A percentile compares a stretch with the other conserved stretches of the same genome.
Conservation (phyloP, 2,329 filamentous ascomycete genomes). For the Spiromastix sp. region DNA sequence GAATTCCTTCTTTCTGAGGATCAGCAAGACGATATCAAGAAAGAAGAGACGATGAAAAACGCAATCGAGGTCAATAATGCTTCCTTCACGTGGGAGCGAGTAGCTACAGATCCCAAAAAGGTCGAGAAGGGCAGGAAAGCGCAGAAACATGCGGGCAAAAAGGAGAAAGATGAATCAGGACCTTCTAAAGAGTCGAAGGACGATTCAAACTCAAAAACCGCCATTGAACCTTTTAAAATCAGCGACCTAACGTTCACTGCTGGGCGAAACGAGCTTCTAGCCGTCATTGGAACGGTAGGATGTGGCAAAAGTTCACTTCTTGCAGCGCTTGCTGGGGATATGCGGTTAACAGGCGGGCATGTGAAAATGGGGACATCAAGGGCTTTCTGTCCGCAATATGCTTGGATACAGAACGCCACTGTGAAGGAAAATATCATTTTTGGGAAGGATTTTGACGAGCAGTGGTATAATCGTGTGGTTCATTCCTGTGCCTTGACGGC, state of each 20-base stretch:
- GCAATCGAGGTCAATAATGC: slow-evolving; percentile 61
- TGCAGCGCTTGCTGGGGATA: slow-evolving; percentile 82
- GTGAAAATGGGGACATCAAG: slow-evolving; percentile 67
- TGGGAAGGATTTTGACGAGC: slow-evolving; percentile 62
- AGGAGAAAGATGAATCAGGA: slow-evolving; percentile 13
- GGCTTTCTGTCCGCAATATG: slow-evolving; percentile 91
- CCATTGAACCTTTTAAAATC: slow-evolving; percentile 31
- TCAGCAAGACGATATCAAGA: slow-evolving; percentile 58
- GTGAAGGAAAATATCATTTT: slow-evolving; percentile 86
- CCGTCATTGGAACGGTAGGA: slow-evolving; percentile 43
- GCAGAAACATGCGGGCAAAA: slow-evolving; percentile 7
- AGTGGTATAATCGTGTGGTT: slow-evolving; percentile 78
- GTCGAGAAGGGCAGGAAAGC: slow-evolving; percentile 9
- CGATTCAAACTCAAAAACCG: slow-evolving; percentile 21
- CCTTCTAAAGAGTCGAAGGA: slow-evolving; percentile 36
- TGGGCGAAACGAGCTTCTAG: slow-evolving; percentile 29
- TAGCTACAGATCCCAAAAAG: slow-evolving; percentile 15
- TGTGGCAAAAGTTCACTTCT: slow-evolving; percentile 86
- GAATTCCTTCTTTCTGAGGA: slow-evolving; percentile 85
- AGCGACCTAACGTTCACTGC: slow-evolving; percentile 26
- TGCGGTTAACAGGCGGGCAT: slow-evolving; percentile 70
- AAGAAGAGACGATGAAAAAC: slow-evolving; percentile 41
- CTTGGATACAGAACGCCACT: slow-evolving; percentile 92
- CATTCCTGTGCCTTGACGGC: slow-evolving; percentile 73
- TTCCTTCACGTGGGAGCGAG: slow-evolving; percentile 76